Evolutionary conservation across 768 basidiomycete genomes (phyloP), one percentile per base, ranked within the genome.

Genomic region (Termitomyces sp.): DNA sequence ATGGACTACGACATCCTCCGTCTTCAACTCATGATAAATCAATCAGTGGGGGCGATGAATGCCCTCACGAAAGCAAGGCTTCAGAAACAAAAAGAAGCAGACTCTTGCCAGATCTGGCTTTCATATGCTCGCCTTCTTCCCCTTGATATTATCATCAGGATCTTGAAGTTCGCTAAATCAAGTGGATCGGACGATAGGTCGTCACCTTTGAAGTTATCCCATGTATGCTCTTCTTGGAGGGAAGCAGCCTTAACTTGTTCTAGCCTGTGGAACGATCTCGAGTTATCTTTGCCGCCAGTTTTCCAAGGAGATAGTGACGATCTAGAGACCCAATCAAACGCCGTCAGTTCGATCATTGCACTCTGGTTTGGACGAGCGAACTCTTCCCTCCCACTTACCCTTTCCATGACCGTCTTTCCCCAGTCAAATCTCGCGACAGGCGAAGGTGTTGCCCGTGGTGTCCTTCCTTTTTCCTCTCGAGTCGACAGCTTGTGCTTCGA

Each of bases 21-120:
- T 14, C 50, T 57, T 47, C 51, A 57, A 30, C 41, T 53, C 15
- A 46, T 43, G 51, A 47, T 45, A 10, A 54, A 54, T 19, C 17
- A 44, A 26, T 33, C 14, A 5, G 14, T 46, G 19, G 10, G 10
- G 1, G 11, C 12, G 21, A 46, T 54, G 7, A 40, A 40, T 6
- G 8, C 30, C 6, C 11, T 54, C 10, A 21, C 33, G 14, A 5
- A 46, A 23, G n/a, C 28, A 21, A 28, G 53, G 21, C 19, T 19
- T 0, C 14, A 38, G 17, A 47, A 45, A 26, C 30, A 37, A 38
- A 38, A 26, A 31, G 45, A 46, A 17, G 44, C 35, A 19, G 42
- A 54, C 35, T 47, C 42, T 11, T 46, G 33, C 44, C 26, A 54
- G 15, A 44, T 33, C 33, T 35, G 30, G 53, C 43, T 47, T 38